Evolutionary conservation across 1,284 basidiomycete species (phyloP).

Genomic region (Cerrena zonata): DNA sequence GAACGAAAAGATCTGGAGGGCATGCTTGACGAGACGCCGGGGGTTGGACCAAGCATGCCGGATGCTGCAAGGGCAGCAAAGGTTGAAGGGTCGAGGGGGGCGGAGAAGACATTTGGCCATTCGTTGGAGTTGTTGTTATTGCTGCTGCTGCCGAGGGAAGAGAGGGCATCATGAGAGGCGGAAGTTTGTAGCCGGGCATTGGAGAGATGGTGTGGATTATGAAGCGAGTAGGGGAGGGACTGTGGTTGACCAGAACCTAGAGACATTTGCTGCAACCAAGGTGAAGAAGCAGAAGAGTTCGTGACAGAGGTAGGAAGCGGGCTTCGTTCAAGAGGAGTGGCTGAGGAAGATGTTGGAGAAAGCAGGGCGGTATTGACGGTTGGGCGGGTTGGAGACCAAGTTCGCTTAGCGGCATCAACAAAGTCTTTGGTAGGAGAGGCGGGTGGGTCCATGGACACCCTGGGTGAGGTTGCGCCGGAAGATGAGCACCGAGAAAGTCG

Average conservation of each 20-base stretch:
- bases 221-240: conserved; percentile 15
- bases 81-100: conserved; percentile 51
- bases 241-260: conserved; percentile 19
- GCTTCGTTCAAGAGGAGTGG: conserved; percentile 31
- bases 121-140: no score
- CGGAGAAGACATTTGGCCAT: conserved; percentile 52
- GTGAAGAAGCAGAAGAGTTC: conserved; percentile 34
- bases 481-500: no score
- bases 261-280: conserved; percentile 35
- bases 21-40: conserved; percentile 23
- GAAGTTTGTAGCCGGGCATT: not conserved
- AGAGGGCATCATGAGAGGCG: conserved; percentile 20
- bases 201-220: conserved; percentile 7
- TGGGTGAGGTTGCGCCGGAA: not conserved
- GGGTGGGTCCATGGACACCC: conserved; percentile 22
- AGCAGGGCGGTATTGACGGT: conserved; percentile 35
- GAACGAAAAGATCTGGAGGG: conserved; percentile 22
- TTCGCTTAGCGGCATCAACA: conserved; percentile 22
- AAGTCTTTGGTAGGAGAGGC: conserved; percentile 22
- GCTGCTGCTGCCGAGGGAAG: conserved; percentile 28
- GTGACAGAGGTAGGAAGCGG: conserved; percentile 33
- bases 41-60: conserved; percentile 40
- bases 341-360: conserved; percentile 24
- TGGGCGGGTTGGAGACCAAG: conserved; percentile 37
- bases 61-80: conserved; percentile 57